Percentiles rank a stretch among this genome's conserved stretches.
Conservation (phyloP, 179 eudicot species). For the Nepenthes alata region DNA sequence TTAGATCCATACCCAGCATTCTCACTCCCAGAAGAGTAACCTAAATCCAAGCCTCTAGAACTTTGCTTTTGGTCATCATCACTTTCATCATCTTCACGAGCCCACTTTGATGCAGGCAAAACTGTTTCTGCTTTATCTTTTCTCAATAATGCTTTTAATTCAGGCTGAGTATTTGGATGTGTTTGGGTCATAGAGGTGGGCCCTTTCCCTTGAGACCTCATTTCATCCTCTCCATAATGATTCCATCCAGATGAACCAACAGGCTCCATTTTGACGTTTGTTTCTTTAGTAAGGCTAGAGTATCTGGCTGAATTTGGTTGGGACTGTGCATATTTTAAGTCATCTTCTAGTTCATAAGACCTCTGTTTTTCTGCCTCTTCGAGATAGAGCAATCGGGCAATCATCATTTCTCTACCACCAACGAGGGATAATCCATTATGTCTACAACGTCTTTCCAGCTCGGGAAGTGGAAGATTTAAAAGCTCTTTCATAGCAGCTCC, state of each 20-base stretch:
- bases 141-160: constrained; percentile 33
- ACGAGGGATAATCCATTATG: constrained; percentile 92
- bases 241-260: constrained; percentile 31
- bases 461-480: constrained; percentile 68
- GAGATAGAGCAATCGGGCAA: constrained; percentile 74
- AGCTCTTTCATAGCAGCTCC: constrained; percentile 87
- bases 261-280: constrained; percentile 31
- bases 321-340: constrained; percentile 44
- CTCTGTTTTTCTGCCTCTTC: constrained; percentile 95
- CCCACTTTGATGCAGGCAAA: constrained; percentile 93
- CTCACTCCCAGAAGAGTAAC: constrained; percentile 96
- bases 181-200: constrained; percentile 14
- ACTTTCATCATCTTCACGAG: constrained; percentile 80
- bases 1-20: constrained; percentile 42
- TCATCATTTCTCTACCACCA: constrained; percentile 96
- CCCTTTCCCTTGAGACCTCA: constrained; percentile 23
- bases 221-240: constrained; percentile 31
- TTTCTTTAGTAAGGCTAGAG: constrained; percentile 35
- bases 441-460: constrained; percentile 93
- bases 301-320: constrained; percentile 40
- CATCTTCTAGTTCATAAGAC: constrained; percentile 65
- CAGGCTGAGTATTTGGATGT: constrained; percentile 45
- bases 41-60: constrained; percentile 57
- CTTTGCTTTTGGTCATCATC: constrained; percentile 58
- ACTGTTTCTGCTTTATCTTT: constrained; percentile 42